These are phyloP conservation scores for Coccomyxa sp. DNA, from an alignment of 139 green algal species.

Conservation along the genomic window DNA sequence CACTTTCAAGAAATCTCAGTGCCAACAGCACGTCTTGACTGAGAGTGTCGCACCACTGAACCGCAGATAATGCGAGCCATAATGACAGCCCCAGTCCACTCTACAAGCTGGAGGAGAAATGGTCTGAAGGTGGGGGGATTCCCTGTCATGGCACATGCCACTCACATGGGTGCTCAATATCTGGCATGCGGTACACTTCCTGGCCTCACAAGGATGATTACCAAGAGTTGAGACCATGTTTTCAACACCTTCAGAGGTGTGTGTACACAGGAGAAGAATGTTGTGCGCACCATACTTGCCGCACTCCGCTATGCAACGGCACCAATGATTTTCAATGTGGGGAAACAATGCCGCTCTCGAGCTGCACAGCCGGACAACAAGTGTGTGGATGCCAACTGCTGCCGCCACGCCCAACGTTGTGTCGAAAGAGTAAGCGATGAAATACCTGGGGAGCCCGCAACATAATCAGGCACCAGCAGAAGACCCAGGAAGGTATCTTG, in stretches of 20 bases:
- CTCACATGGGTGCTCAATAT: background rate
- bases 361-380: slow-evolving; percentile 10
- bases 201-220: background rate
- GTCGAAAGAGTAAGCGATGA: slow-evolving; percentile 45
- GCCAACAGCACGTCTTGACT: too few species aligned
- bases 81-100: slow-evolving; percentile 44
- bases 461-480: background rate
- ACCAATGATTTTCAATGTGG: slow-evolving; percentile 1
- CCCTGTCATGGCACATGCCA: slow-evolving; percentile 15
- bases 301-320: slow-evolving; percentile 27
- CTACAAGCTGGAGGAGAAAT: slow-evolving; percentile 42
- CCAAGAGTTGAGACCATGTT: background rate
- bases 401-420: slow-evolving; percentile 48
- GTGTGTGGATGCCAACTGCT: slow-evolving; percentile 40
- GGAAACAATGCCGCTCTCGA: background rate
- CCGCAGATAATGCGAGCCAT: slow-evolving; percentile 28
- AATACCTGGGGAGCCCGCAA: slow-evolving; percentile 23
- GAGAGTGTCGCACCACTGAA: slow-evolving; percentile 13
- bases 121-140: slow-evolving; percentile 21
- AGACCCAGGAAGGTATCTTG: background rate
- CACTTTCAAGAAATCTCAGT: background rate
- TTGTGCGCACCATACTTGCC: slow-evolving; percentile 44
- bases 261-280: background rate
- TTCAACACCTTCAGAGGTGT: background rate
- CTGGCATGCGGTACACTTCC: background rate